These are phyloP conservation scores for Phytopythium boreale DNA, from an alignment of 352 stramenopile species.

Conservation along the genomic window DNA sequence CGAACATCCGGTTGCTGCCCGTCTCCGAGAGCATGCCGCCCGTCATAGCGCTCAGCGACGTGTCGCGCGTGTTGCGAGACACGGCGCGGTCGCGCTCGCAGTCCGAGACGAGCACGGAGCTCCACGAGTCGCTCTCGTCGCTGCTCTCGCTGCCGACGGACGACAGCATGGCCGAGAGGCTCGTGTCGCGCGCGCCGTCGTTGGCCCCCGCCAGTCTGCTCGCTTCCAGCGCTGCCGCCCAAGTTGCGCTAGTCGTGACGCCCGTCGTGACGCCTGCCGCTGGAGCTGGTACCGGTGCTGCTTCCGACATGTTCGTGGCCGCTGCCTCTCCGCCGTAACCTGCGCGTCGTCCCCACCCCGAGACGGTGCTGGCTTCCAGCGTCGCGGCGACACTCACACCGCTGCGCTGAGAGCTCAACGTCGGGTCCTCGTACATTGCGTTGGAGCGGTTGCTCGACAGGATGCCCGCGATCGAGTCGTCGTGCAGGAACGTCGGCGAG, in stretches of 20 bases:
- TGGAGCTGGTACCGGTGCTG: neutral
- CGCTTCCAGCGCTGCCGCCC: constrained; percentile 9
- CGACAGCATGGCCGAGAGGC: constrained; percentile 36
- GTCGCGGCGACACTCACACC: constrained; percentile 13
- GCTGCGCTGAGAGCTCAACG: constrained; percentile 11
- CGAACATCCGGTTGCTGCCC: constrained; percentile 15
- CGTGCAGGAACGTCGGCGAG: constrained; percentile 55
- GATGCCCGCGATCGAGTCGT: constrained; percentile 30
- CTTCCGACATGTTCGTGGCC: constrained; percentile 9
- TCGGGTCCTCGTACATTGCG: constrained; percentile 1
- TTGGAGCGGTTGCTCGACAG: constrained; percentile 19
- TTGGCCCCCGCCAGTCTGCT: constrained; percentile 11
- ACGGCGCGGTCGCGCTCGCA: constrained; percentile 26
- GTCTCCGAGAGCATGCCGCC: constrained; percentile 38
- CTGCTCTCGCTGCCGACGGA: constrained; percentile 39
- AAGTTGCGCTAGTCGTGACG: constrained; percentile 3
- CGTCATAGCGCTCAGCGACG: constrained; percentile 58
- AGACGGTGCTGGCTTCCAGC: constrained; percentile 6
- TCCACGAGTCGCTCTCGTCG: constrained; percentile 62
- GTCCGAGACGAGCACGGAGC: constrained; percentile 71
- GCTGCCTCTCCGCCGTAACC: constrained; percentile 9
- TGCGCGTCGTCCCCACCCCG: neutral
- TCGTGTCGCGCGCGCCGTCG: constrained; percentile 19
- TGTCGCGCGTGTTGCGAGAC: constrained; percentile 69
- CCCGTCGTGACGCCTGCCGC: neutral